Percentiles rank a stretch among this genome's conserved stretches.
Evolutionary conservation across 768 basidiomycete species (phyloP).

Genomic region (Gelatoporia subvermispora): DNA sequence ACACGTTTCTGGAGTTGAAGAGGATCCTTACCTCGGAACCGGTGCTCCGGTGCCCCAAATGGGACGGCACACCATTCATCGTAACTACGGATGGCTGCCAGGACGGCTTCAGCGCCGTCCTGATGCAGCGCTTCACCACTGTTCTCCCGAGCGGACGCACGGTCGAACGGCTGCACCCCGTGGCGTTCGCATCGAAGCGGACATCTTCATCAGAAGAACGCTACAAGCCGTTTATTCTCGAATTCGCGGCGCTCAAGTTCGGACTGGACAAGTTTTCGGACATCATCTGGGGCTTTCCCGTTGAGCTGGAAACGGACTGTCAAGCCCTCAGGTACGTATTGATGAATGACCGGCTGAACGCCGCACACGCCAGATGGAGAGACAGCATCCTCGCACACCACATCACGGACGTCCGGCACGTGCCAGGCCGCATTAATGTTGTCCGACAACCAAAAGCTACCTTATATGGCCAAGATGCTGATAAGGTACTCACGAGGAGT

Average conservation of each 20-base stretch:
- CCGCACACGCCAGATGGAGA: conserved; percentile 30
- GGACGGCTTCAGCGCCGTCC: conserved; percentile 27
- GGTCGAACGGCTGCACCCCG: conserved; percentile 20
- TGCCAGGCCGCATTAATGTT: conserved; percentile 17
- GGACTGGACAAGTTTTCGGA: conserved; percentile 15
- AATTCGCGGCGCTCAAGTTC: conserved; percentile 34
- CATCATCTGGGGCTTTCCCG: conserved; percentile 18
- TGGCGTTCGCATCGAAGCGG: conserved; percentile 31
- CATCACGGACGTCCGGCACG: conserved; percentile 19
- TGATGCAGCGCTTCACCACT: conserved; percentile 22
- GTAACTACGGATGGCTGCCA: conserved; percentile 31
- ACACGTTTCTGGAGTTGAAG: conserved; percentile 29
- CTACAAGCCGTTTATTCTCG: conserved; percentile 29
- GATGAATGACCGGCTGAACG: conserved; percentile 20
- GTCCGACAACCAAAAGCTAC: too few species aligned
- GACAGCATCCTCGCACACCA: conserved; percentile 27
- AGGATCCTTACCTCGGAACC: conserved; percentile 26
- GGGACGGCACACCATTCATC: conserved; percentile 32
- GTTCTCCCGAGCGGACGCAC: conserved; percentile 16
- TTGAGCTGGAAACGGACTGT: conserved; percentile 34
- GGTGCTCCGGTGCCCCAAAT: conserved; percentile 25
- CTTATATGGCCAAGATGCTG: too few species aligned
- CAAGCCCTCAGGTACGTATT: conserved; percentile 30
- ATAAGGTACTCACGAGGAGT: too few species aligned
- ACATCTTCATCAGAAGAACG: conserved; percentile 27